Evolutionary conservation across 306 rosid genomes (phyloP).

Genomic region (Trichosanthes cucumerina): DNA sequence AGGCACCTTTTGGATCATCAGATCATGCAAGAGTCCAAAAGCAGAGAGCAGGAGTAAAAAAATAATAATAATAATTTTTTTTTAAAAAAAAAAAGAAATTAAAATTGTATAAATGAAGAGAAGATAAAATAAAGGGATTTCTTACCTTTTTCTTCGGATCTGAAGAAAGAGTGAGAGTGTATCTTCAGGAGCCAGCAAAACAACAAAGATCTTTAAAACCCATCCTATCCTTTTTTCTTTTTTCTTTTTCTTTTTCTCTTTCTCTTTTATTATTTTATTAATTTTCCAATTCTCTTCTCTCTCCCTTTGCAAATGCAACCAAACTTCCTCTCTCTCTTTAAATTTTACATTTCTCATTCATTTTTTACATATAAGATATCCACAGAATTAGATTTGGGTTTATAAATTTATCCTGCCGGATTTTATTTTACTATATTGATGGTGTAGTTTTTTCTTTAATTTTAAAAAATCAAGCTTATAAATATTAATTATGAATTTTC

Average conservation of each 20-base stretch:
- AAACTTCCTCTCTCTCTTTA: neutral
- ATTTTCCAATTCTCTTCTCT: neutral
- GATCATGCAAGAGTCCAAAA: slow-evolving; percentile 17
- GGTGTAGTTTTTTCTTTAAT: no score
- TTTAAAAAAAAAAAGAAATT: neutral
- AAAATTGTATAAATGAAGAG: neutral
- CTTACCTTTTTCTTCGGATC: slow-evolving; percentile 44
- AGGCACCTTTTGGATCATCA: slow-evolving; percentile 5
- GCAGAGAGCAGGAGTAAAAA: slow-evolving; percentile 1
- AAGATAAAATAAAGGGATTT: slow-evolving; percentile 8
- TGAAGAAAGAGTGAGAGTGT: slow-evolving; percentile 24
- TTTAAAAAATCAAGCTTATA: no score
- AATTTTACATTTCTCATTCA: neutral
- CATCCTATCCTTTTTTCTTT: neutral
- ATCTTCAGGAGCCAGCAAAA: slow-evolving; percentile 36
- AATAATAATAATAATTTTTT: no score
- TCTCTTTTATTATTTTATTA: neutral
- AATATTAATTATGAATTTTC: no score
- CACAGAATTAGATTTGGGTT: neutral
- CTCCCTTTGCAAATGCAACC: neutral
- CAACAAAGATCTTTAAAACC: slow-evolving; percentile 19
- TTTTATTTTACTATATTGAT: no score
- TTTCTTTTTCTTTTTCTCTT: neutral
- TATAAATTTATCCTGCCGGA: no score
- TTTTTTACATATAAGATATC: no score